Evolutionary conservation across 306 rosid species (phyloP).

Genomic region (Lathyrus oleraceus): DNA sequence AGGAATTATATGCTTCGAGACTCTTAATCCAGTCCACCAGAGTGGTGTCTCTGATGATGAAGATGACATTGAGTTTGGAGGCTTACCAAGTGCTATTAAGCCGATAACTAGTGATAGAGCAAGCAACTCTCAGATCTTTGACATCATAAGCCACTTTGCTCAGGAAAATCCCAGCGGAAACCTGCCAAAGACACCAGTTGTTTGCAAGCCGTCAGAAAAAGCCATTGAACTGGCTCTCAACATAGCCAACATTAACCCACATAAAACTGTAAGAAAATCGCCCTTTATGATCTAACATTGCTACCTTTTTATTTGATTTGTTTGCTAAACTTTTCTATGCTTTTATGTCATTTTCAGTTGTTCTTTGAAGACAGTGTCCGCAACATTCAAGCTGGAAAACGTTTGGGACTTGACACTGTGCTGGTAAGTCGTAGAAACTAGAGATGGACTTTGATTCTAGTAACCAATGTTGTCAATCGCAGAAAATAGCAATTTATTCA

Average conservation of each 20-base stretch:
- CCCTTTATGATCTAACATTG: not conserved
- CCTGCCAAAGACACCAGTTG: constrained; percentile 76
- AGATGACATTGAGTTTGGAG: constrained; percentile 64
- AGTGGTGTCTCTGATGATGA: constrained; percentile 57
- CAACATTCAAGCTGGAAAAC: constrained; percentile 82
- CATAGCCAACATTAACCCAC: constrained; percentile 72
- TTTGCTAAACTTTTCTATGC: not conserved
- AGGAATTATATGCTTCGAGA: constrained; percentile 91
- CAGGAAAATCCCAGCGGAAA: constrained; percentile 44
- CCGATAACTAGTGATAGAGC: constrained; percentile 23
- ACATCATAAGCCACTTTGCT: constrained; percentile 67
- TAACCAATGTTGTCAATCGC: not conserved
- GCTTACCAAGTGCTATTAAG: constrained; percentile 37
- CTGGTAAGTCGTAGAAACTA: constrained; percentile 54
- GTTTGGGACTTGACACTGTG: constrained; percentile 79
- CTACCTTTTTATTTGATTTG: not conserved
- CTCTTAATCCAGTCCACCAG: constrained; percentile 69
- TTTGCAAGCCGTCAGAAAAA: constrained; percentile 78
- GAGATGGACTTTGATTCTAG: not conserved
- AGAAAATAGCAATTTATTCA: not conserved
- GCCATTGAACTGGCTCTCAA: constrained; percentile 72
- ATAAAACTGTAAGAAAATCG: constrained; percentile 72
- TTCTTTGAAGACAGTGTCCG: constrained; percentile 45
- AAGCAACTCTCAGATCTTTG: constrained; percentile 51
- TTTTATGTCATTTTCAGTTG: constrained; percentile 47